Conservation (phyloP, 192 early-diverging fungal species). For the Geranomyces michiganensis region DNA sequence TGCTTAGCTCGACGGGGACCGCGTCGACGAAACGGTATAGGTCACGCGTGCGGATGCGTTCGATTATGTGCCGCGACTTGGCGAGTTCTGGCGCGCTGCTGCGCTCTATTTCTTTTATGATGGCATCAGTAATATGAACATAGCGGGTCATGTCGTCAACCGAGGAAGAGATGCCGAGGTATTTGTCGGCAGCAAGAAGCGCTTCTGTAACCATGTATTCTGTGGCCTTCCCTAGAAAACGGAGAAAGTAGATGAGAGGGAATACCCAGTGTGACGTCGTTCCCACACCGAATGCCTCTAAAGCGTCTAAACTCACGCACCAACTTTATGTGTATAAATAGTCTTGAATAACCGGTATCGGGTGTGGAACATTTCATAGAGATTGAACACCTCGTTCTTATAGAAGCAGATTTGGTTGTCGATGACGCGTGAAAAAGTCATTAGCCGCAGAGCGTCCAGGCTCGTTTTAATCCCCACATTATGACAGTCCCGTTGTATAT, state of each 20-base stretch:
- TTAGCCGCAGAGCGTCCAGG: slow-evolving; percentile 66
- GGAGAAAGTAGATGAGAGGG: too few relatives aligned
- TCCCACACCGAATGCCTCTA: too few relatives aligned
- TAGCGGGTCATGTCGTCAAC: slow-evolving; percentile 71
- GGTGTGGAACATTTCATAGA: slow-evolving; percentile 61
- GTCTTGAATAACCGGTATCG: slow-evolving; percentile 37
- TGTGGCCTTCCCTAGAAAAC: slow-evolving; percentile 47
- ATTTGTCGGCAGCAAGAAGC: slow-evolving; percentile 76
- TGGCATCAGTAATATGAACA: slow-evolving; percentile 77
- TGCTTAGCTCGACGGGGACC: slow-evolving; percentile 26
- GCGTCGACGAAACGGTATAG: slow-evolving; percentile 71
- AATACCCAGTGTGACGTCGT: too few relatives aligned
- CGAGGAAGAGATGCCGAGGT: slow-evolving; percentile 58
- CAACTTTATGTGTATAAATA: slow-evolving; percentile 86
- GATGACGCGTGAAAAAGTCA: slow-evolving; percentile 82
- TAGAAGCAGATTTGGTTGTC: slow-evolving; percentile 88
- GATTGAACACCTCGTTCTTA: slow-evolving; percentile 86
- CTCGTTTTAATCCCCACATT: slow-evolving; percentile 72
- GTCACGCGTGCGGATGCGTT: slow-evolving; percentile 75
- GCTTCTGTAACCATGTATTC: slow-evolving; percentile 93
- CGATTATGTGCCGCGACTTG: slow-evolving; percentile 69
- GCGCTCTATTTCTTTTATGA: slow-evolving; percentile 64
- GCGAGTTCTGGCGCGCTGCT: slow-evolving; percentile 50
- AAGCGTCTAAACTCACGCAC: background rate
- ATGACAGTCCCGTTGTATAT: slow-evolving; percentile 67